Percentiles rank a stretch among this genome's conserved stretches.
phyloP scores from a whole-genome alignment of 768 basidiomycete genomes.

The Lactarius sp. region DNA sequence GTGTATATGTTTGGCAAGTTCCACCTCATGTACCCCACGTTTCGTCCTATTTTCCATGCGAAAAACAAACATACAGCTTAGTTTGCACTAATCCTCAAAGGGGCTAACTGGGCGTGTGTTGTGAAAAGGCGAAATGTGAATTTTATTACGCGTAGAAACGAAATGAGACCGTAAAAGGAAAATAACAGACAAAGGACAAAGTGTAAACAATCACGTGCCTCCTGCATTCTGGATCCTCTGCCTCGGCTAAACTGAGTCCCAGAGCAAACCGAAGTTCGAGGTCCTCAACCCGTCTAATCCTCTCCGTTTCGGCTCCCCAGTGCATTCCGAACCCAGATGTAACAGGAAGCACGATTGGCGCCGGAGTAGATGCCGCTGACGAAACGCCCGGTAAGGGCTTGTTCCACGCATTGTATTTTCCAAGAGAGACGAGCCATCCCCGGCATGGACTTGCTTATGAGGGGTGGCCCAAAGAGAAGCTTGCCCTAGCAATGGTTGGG shows the following conservation, averaged over 20 bases:
- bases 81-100: not conserved
- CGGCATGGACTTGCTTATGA: not conserved
- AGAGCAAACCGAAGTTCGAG: constrained; percentile 24
- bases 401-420: constrained; percentile 35
- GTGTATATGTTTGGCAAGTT: not conserved
- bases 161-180: not conserved
- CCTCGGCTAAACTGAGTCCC: constrained; percentile 24
- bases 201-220: constrained; percentile 6
- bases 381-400: constrained; percentile 29
- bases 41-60: not conserved
- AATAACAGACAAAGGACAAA: not conserved
- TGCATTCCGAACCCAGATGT: no score
- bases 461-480: constrained; percentile 26
- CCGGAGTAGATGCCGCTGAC: constrained; percentile 15
- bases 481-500: constrained; percentile 19
- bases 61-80: not conserved
- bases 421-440: constrained; percentile 29
- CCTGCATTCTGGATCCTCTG: constrained; percentile 1
- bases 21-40: constrained; percentile 19
- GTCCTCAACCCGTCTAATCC: constrained; percentile 19
- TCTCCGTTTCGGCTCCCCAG: constrained; percentile 13
- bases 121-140: constrained; percentile 1
- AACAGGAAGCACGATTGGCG: not conserved
- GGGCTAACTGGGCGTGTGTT: not conserved
- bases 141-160: not conserved